Evolutionary conservation across 371 early-diverging fungal genomes (phyloP).

Genomic region (Rhizopus stolonifer): DNA sequence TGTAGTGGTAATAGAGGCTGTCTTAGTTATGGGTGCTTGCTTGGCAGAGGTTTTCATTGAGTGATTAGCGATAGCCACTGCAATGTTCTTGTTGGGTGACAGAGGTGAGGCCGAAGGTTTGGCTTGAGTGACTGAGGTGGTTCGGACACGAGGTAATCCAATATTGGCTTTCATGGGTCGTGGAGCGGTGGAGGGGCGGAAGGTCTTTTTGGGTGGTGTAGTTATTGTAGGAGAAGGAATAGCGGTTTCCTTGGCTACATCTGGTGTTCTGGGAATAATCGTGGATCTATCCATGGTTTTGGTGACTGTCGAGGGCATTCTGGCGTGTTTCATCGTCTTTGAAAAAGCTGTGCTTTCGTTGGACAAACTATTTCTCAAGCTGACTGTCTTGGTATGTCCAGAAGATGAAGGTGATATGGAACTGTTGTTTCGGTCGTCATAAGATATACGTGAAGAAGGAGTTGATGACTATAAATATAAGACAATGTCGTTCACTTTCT

Average conservation of each 20-base stretch:
- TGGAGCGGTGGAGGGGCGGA: conserved; percentile 27
- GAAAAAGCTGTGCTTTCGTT: conserved; percentile 2
- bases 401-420: conserved; percentile 19
- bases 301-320: background rate
- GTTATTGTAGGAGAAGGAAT: conserved; percentile 15
- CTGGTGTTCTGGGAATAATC: background rate
- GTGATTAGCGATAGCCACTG: background rate
- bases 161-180: conserved; percentile 27
- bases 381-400: conserved; percentile 9
- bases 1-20: background rate
- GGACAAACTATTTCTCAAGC: conserved; percentile 2
- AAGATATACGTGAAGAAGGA: conserved; percentile 20
- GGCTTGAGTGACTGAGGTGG: conserved; percentile 25
- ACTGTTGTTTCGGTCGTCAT: conserved; percentile 9
- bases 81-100: background rate
- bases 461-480: conserved; percentile 25
- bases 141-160: conserved; percentile 31
- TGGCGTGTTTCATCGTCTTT: background rate
- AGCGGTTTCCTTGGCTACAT: conserved; percentile 1
- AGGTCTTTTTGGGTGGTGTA: conserved; percentile 8
- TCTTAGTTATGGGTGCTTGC: background rate
- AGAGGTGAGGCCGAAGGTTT: background rate
- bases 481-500: too few relatives aligned
- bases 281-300: background rate
- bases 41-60: background rate